These are phyloP conservation scores for Globisporangium mamillatum DNA, from an alignment of 352 stramenopile species.

Conservation along the genomic window DNA sequence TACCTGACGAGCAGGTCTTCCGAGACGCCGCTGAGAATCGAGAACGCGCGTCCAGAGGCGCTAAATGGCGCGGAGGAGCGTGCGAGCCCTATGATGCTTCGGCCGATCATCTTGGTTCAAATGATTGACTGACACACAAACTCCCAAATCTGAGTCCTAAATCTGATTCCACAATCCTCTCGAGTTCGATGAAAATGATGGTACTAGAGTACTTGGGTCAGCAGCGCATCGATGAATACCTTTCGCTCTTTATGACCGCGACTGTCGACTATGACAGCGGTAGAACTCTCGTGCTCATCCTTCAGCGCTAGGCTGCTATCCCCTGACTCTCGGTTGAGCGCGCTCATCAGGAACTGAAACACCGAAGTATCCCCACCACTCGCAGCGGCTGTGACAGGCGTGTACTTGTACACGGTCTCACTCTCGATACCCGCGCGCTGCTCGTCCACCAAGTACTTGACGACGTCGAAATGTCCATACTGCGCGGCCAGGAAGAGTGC, in stretches of 20 bases:
- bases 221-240: not conserved
- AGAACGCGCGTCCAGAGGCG: conserved; percentile 24
- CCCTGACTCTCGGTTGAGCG: not conserved
- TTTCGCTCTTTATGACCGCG: not conserved
- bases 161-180: not conserved
- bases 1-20: conserved; percentile 79
- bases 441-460: not conserved
- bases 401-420: not conserved
- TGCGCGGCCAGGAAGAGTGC: not conserved
- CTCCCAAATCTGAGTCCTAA: conserved; percentile 10
- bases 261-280: not conserved
- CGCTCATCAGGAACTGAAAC: not conserved
- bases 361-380: not conserved
- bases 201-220: not conserved
- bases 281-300: not conserved
- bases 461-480: not conserved
- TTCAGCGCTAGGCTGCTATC: not conserved
- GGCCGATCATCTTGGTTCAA: conserved; percentile 6
- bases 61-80: not conserved
- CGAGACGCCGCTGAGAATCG: conserved; percentile 67
- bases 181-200: not conserved
- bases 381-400: not conserved
- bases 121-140: not conserved
- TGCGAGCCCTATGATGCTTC: not conserved
- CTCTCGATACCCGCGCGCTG: not conserved